Evolutionary conservation across 495 filamentous ascomycete species (phyloP), one percentile per base, ranked within the genome.

Genomic region (Penicillium atrosanguineum): DNA sequence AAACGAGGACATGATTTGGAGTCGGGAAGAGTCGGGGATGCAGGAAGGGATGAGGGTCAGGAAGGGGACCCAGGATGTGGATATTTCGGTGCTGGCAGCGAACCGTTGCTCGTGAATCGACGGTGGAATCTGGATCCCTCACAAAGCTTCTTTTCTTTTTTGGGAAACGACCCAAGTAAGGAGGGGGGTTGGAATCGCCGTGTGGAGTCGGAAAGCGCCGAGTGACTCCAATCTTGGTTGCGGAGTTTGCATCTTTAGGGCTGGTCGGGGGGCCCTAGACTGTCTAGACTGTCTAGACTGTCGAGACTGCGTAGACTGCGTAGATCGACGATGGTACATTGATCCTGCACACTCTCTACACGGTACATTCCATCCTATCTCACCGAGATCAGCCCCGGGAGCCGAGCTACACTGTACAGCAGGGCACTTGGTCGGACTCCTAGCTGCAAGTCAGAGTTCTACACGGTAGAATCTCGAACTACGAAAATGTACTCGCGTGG

Each of bases 11-110:
- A 64, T 65, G 45, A 48, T 58, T 53, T 57, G 48, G 37, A 42
- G 43, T 74, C 71, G 71, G 71, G 64, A 74, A 70, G 69, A 74
- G 53, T 71, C 71, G 71, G 71, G 62, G 56, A 53, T 46, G 26
- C 20, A 50, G 18, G 48, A 57, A 64, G 57, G 61, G 55, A 51
- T 60, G 59, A 62, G 57, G 64, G 64, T 62, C 52, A 44, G 47
- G 55, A 58, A 59, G 60, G 60, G 60, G 59, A 60, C 59, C 52
- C 55, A 34, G 41, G 54, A 64, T 59, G 71, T 70, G 69, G 65
- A 62, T 64, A 65, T 59, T 67, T 67, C 64, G 69, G 63, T 69
- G 68, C 61, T 68, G 71, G 65, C 62, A 69, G 68, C 69, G 69
- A 70, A 70, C 69, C 67, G 65, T 65, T 69, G 61, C 46, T 55